Percentiles rank a stretch among this genome's conserved stretches.
These are phyloP conservation scores for Cystobasidiopsis lactophilus DNA, from an alignment of 768 basidiomycete species.

Conservation along the genomic window DNA sequence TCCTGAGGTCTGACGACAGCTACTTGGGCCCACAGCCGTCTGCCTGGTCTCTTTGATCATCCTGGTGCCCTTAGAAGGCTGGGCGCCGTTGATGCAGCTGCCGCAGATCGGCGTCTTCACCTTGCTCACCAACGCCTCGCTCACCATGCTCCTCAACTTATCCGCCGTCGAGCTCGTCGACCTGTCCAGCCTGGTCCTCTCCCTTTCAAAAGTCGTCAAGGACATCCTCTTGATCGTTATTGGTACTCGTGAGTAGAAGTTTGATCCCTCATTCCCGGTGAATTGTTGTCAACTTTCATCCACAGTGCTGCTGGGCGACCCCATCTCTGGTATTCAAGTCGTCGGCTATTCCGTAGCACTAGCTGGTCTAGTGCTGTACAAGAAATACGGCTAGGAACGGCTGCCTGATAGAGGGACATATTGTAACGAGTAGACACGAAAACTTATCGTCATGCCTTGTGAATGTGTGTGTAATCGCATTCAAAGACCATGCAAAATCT, in stretches of 20 bases:
- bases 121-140: not conserved
- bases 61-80: slow-evolving; percentile 1
- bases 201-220: not conserved
- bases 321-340: not conserved
- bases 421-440: not conserved
- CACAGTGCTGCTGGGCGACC: not conserved
- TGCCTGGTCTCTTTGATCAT: not conserved
- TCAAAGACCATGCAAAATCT: too few relatives aligned
- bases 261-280: too few relatives aligned
- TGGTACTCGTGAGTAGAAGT: too few relatives aligned
- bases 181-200: not conserved
- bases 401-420: not conserved
- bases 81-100: slow-evolving; percentile 1
- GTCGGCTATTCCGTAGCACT: not conserved
- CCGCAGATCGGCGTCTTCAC: not conserved
- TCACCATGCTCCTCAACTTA: not conserved
- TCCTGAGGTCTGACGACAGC: not conserved
- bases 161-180: not conserved
- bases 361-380: not conserved
- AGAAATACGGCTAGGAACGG: not conserved
- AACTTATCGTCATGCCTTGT: not conserved
- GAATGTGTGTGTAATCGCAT: not conserved
- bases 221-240: too few relatives aligned
- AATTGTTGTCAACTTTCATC: not conserved
- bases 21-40: not conserved